A percentile compares a stretch with the other conserved stretches of the same genome.
These are phyloP conservation scores for Nyssa sinensis DNA, from an alignment of 148 eudicot genomes.

Conservation along the genomic window DNA sequence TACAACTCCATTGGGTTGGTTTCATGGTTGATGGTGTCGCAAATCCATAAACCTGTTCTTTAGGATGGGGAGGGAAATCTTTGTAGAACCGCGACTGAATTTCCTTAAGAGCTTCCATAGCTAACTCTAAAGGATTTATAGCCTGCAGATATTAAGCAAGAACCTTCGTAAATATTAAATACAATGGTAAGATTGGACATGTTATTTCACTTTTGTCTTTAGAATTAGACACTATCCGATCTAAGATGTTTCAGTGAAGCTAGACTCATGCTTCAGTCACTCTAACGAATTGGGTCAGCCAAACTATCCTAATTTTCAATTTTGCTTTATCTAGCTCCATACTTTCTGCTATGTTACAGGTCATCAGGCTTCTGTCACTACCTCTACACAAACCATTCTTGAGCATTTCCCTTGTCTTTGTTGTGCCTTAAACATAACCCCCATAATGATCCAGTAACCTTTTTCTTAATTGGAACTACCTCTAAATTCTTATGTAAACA, in stretches of 20 bases:
- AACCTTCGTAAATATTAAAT: neutral
- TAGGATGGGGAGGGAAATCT: slow-evolving; percentile 84
- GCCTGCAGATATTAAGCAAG: slow-evolving; percentile 45
- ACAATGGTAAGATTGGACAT: neutral
- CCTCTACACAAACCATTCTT: neutral
- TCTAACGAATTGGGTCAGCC: neutral
- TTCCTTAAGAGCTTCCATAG: slow-evolving; percentile 90
- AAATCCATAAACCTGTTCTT: slow-evolving; percentile 80
- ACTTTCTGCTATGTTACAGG: neutral
- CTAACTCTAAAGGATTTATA: slow-evolving; percentile 85
- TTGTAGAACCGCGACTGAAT: slow-evolving; percentile 76
- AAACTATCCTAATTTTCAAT: neutral
- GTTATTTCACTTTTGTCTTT: neutral
- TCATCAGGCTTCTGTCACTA: neutral
- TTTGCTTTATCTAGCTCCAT: neutral
- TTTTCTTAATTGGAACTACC: neutral
- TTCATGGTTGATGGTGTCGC: slow-evolving; percentile 99
- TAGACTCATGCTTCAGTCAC: slow-evolving; percentile 7
- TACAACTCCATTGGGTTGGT: slow-evolving; percentile 99
- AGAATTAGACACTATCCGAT: neutral
- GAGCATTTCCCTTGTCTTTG: neutral
- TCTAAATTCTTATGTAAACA: neutral
- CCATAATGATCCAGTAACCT: neutral
- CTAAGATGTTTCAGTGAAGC: neutral
- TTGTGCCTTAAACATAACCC: neutral